Evolutionary conservation across 768 basidiomycete genomes (phyloP).

Genomic region (Fistulinella prunicolor): DNA sequence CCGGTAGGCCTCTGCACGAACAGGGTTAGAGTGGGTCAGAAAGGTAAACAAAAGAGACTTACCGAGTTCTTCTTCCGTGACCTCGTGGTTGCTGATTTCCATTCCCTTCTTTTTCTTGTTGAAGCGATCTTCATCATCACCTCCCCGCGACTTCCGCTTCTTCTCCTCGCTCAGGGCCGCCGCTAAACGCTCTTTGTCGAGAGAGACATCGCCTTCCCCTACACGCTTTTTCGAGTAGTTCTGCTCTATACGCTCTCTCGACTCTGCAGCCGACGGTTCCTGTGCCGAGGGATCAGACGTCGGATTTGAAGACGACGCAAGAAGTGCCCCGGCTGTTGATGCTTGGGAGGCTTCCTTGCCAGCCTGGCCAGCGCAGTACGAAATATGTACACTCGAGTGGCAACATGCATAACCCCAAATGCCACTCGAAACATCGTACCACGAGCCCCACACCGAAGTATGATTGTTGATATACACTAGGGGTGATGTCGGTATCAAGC

Average conservation of each 20-base stretch:
- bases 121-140: conserved; percentile 50
- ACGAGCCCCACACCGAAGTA: conserved; percentile 96
- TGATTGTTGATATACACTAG: conserved; percentile 91
- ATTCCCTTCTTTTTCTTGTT: conserved; percentile 59
- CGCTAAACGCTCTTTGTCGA: conserved; percentile 68
- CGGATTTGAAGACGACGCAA: conserved; percentile 40
- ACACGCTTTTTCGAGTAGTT: conserved; percentile 76
- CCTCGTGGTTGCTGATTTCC: conserved; percentile 62
- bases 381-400: conserved; percentile 79
- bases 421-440: conserved; percentile 68
- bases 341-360: conserved; percentile 77
- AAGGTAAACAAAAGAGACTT: conserved; percentile 24
- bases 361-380: conserved; percentile 87
- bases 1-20: conserved; percentile 80
- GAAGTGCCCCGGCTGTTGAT: conserved; percentile 69
- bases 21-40: conserved; percentile 7
- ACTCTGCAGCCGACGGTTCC: conserved; percentile 25
- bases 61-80: conserved; percentile 89
- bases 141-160: conserved; percentile 67
- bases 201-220: conserved; percentile 76
- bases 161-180: conserved; percentile 74
- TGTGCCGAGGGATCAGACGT: conserved; percentile 29
- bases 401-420: conserved; percentile 96
- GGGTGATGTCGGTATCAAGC: background rate
- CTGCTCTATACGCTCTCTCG: conserved; percentile 51